phyloP scores from a whole-genome alignment of 768 basidiomycete species.

The Lactarius sanguifluus region DNA sequence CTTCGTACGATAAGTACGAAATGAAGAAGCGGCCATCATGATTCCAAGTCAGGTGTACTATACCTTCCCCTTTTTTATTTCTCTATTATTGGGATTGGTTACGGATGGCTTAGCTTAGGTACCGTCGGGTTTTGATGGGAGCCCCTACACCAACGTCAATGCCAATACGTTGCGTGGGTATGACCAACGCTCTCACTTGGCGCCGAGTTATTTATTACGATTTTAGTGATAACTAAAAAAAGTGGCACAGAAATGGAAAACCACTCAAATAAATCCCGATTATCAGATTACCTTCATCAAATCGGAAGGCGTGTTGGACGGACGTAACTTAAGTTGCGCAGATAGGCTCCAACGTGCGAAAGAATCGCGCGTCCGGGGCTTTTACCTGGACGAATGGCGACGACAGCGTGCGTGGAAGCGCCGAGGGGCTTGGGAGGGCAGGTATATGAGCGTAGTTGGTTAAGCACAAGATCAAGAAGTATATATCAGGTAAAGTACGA shows the following conservation, averaged over 20 bases:
- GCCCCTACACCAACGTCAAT: not conserved
- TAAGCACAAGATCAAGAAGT: not conserved
- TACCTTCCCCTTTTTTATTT: not conserved
- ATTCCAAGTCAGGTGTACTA: not conserved
- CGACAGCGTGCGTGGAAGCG: not conserved
- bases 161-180: not conserved
- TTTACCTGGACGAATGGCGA: not conserved
- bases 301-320: not conserved
- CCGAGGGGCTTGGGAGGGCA: not conserved
- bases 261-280: not conserved
- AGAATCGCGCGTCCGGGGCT: not conserved
- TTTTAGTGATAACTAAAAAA: not conserved
- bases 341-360: not conserved
- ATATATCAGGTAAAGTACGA: not conserved
- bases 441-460: not conserved
- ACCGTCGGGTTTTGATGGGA: not conserved
- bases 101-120: not conserved
- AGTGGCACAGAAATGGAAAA: not conserved
- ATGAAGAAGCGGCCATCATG: not conserved
- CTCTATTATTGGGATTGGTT: not conserved
- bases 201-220: not conserved
- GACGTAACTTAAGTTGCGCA: not conserved
- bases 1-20: not conserved
- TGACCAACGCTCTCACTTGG: not conserved
- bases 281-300: not conserved